Base-by-base conservation (phyloP, 345 rosid genomes). In the Ceriops decandra region DNA sequence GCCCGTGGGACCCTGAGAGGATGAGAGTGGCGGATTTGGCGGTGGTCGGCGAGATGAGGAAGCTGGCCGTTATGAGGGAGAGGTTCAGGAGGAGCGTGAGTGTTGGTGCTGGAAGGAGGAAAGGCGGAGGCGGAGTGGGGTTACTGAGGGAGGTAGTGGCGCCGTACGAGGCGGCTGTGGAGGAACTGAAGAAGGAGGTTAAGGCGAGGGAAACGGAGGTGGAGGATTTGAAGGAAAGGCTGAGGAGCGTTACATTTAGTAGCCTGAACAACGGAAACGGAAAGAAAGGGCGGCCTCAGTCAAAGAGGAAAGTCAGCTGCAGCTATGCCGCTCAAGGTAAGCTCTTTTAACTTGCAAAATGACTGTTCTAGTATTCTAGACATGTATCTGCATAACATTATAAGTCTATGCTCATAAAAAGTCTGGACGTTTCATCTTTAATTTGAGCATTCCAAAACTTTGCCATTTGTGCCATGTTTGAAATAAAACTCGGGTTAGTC, bases 1-100 rank as follows among this genome's bases (percentile, higher is more conserved):
- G 86, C 20, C 98, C 98, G 31, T 93, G 98, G 98, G 96, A 93
- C 75, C 95, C 91, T 35, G 96, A 89, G 80, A 84, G 84, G 80
- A 89, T 93, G 88, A 80, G 92, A 75, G 85, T 66, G 30, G 96
- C 98, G 33, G 98, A 93, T 57, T 74, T 85, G 73, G 89, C 89
- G 42, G 87, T 91, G 81, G 92, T 89, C 56, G 89, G 85, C 53
- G 96, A 89, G 85, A 68, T 93, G 71, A 81, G 90, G 80, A 86
- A 77, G 87, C 62, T 93, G 13, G 90, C 81, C 26, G 85, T 79
- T 46, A 70, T 91, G 70, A 80, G 91, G 72, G 97, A 91, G 80
- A 85, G 91, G 68, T 88, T 82, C 73, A 83, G 84, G 82, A 85
- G 93, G 83, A 72, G 77, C 67, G 68, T 81, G 64, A 76, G 68